Evolutionary conservation across 2,329 filamentous ascomycete species (phyloP).

Genomic region (Cyphellophora europaea): DNA sequence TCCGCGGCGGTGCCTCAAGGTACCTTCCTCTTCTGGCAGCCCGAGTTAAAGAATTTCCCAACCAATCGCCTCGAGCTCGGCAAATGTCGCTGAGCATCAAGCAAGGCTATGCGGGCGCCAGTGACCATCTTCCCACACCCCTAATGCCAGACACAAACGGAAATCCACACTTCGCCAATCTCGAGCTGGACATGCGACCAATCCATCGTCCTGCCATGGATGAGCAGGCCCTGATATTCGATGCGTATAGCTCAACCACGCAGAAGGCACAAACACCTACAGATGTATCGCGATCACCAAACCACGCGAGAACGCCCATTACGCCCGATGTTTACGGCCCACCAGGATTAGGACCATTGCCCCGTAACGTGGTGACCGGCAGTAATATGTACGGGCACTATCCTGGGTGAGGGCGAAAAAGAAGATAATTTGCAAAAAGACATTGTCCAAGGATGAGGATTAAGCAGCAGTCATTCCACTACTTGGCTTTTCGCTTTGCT

Average conservation of each 20-base stretch:
- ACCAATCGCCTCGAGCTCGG: constrained; percentile 1
- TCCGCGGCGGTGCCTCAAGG: constrained; percentile 66
- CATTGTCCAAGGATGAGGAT: too few relatives aligned
- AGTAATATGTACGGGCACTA: neutral
- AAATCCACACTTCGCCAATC: neutral
- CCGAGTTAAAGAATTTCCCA: constrained; percentile 55
- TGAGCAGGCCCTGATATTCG: neutral
- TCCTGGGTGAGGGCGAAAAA: constrained; percentile 1
- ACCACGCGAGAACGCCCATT: too few relatives aligned
- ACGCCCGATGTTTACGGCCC: neutral
- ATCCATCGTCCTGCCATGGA: neutral
- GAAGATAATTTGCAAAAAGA: neutral
- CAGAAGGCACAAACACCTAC: neutral
- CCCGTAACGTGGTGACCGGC: neutral
- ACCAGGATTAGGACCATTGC: neutral
- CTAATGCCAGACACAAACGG: constrained; percentile 1
- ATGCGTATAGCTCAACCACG: neutral
- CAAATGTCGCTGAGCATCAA: constrained; percentile 9
- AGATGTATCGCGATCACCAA: neutral
- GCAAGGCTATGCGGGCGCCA: constrained; percentile 15
- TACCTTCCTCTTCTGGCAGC: constrained; percentile 68
- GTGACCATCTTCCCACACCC: constrained; percentile 12
- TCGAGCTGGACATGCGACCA: neutral
- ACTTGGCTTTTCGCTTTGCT: too few relatives aligned
- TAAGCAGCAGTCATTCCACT: too few relatives aligned